Conservation (phyloP, 768 basidiomycete genomes). For the Tremella yokohamensis region DNA sequence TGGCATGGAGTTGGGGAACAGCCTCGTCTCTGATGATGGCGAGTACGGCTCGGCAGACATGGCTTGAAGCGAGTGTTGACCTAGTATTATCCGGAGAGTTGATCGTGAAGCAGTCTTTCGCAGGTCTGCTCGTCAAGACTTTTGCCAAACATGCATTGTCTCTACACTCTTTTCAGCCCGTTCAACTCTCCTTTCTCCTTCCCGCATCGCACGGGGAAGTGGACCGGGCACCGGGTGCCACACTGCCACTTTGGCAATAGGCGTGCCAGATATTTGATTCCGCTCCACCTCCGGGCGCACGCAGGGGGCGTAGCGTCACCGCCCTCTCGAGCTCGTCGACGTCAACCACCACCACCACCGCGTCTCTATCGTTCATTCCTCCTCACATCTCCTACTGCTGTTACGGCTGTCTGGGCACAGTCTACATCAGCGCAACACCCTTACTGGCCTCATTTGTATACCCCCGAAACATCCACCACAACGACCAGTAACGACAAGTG, state of each 20-base stretch:
- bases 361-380: conserved; percentile 1
- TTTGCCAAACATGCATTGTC: not conserved
- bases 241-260: conserved; percentile 1
- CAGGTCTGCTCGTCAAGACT: too few relatives aligned
- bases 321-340: not conserved
- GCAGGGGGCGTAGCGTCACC: not conserved
- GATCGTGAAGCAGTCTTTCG: too few relatives aligned
- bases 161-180: not conserved
- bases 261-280: too few relatives aligned
- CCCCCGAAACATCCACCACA: too few relatives aligned
- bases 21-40: not conserved
- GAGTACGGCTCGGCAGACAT: conserved; percentile 3
- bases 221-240: not conserved
- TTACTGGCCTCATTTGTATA: not conserved
- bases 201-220: not conserved
- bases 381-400: not conserved
- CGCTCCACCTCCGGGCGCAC: not conserved
- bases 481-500: not conserved
- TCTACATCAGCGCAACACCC: not conserved
- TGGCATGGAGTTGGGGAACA: not conserved
- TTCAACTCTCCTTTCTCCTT: conserved; percentile 1
- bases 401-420: not conserved
- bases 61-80: too few relatives aligned
- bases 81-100: too few relatives aligned
- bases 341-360: too few relatives aligned